These are phyloP conservation scores for Leptodontidium sp. DNA, from an alignment of 2,329 filamentous ascomycete species.

Conservation along the genomic window DNA sequence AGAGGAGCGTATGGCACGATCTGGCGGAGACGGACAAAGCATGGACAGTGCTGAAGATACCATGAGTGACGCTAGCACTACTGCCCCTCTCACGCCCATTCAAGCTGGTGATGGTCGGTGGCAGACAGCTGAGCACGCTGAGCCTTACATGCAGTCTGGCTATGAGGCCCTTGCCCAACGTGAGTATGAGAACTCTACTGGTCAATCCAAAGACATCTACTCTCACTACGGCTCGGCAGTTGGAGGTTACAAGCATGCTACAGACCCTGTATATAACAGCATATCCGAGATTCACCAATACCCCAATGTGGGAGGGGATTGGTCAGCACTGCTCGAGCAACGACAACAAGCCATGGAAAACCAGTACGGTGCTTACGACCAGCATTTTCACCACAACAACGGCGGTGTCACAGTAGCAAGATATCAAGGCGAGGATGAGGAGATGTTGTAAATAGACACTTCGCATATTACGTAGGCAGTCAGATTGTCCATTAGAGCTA, in stretches of 20 bases:
- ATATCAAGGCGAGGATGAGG: conserved; percentile 44
- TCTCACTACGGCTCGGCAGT: conserved; percentile 54
- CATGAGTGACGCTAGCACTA: conserved; percentile 47
- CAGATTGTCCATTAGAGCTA: conserved; percentile 36
- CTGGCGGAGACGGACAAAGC: conserved; percentile 47
- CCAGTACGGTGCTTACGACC: conserved; percentile 42
- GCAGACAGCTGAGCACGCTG: conserved; percentile 46
- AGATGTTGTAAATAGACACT: conserved; percentile 47
- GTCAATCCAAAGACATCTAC: conserved; percentile 52
- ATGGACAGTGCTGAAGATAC: conserved; percentile 56
- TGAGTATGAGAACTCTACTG: conserved; percentile 65
- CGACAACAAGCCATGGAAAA: conserved; percentile 46
- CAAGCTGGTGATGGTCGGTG: conserved; percentile 64
- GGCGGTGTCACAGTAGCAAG: conserved; percentile 32
- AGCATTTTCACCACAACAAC: conserved; percentile 27
- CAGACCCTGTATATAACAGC: conserved; percentile 71
- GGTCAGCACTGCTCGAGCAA: conserved; percentile 38
- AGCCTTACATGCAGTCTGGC: conserved; percentile 82
- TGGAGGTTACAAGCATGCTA: conserved; percentile 62
- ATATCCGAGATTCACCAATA: conserved; percentile 40
- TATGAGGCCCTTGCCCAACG: conserved; percentile 75
- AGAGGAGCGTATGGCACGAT: conserved; percentile 50
- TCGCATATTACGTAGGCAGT: conserved; percentile 38
- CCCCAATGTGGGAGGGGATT: conserved; percentile 39
- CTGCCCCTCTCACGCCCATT: conserved; percentile 53